Percentiles rank a stretch among this genome's conserved stretches.
These are phyloP conservation scores for Sphagnum fallax DNA, from an alignment of 228 moss, liverwort and hornwort species.

Conservation along the genomic window DNA sequence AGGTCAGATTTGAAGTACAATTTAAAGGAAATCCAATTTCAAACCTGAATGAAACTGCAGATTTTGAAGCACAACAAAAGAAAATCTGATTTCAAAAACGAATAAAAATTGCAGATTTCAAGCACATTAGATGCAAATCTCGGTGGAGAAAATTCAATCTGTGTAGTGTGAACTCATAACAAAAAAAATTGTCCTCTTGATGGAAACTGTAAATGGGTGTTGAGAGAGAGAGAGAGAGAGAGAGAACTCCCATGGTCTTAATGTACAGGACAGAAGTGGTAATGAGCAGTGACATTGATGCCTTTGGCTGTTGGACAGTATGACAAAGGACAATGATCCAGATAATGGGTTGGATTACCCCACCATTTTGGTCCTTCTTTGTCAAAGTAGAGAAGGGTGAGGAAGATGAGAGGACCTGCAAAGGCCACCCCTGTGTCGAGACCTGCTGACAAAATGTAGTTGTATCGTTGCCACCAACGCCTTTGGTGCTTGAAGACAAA, in stretches of 20 bases:
- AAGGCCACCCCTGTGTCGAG: conserved; percentile 33
- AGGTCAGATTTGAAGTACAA: no score
- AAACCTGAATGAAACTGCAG: no score
- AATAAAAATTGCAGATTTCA: no score
- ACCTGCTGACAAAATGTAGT: conserved; percentile 30
- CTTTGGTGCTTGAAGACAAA: conserved; percentile 29
- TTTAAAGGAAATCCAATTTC: no score
- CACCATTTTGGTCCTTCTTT: conserved; percentile 26
- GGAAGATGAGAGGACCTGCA: conserved; percentile 29
- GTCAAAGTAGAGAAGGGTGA: conserved; percentile 21
- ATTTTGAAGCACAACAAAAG: no score
- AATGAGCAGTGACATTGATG: conserved; percentile 22
- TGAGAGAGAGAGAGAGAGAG: no score
- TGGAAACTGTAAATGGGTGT: no score
- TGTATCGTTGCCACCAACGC: conserved; percentile 42
- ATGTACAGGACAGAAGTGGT: conserved; percentile 25
- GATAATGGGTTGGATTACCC: conserved; percentile 22
- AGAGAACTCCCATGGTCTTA: neutral
- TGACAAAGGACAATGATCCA: conserved; percentile 32
- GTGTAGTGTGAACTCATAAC: no score
- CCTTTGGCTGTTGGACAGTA: conserved; percentile 32
- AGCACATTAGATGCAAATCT: no score
- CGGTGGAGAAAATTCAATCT: no score
- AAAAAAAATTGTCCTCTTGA: no score
- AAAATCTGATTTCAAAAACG: no score